Conservation (phyloP, 352 stramenopile species). For the Globisporangium okanoganense region DNA sequence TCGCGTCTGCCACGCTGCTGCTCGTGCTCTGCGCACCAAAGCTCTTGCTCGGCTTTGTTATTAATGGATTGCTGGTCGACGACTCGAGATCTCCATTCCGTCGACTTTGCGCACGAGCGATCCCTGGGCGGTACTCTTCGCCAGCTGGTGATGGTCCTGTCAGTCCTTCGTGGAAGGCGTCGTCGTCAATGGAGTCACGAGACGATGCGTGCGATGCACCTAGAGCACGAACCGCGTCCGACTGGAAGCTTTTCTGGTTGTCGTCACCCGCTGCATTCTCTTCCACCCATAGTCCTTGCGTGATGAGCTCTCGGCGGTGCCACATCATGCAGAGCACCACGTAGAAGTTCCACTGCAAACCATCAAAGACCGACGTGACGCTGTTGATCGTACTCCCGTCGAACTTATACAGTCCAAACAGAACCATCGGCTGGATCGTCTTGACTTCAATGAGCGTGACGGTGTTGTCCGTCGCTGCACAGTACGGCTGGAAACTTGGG, state of each 20-base stretch:
- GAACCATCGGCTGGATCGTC: constrained; percentile 69
- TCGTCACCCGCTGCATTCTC: constrained; percentile 17
- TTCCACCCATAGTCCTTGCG: constrained; percentile 74
- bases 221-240: constrained; percentile 36
- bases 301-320: constrained; percentile 75
- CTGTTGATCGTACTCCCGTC: constrained; percentile 58
- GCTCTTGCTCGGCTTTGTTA: constrained; percentile 20
- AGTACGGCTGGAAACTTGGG: constrained; percentile 78
- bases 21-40: constrained; percentile 24
- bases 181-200: constrained; percentile 74
- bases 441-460: constrained; percentile 39
- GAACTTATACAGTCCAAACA: constrained; percentile 87
- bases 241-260: constrained; percentile 36
- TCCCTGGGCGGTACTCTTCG: constrained; percentile 3
- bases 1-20: constrained; percentile 25
- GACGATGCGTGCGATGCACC: constrained; percentile 54
- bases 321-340: constrained; percentile 74
- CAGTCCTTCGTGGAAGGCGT: constrained; percentile 42
- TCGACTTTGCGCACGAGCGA: not conserved
- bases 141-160: not conserved
- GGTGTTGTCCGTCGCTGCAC: constrained; percentile 22
- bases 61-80: not conserved
- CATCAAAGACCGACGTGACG: constrained; percentile 52
- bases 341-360: constrained; percentile 85
- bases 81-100: not conserved